phyloP scores from a whole-genome alignment of 129 eudicot genomes.

The Gnaphalium uliginosum region DNA sequence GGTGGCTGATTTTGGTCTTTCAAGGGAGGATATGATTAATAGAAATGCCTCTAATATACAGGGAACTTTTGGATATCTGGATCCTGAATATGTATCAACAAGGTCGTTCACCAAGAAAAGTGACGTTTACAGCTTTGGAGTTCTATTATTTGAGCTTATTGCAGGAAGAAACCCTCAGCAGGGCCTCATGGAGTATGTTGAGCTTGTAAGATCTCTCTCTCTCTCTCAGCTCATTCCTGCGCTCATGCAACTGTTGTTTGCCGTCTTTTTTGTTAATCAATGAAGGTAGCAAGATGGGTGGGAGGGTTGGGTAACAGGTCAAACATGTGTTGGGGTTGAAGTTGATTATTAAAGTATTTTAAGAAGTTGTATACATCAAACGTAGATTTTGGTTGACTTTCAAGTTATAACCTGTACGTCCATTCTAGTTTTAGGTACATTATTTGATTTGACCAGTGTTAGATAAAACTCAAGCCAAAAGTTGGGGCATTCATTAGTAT shows the following conservation, averaged over 20 bases:
- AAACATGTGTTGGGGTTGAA: not conserved
- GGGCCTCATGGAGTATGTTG: slow-evolving; percentile 93
- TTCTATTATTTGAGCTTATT: slow-evolving; percentile 82
- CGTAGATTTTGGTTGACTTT: not conserved
- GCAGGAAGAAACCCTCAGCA: slow-evolving; percentile 93
- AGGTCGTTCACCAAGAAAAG: slow-evolving; percentile 90
- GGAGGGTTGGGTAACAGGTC: not conserved
- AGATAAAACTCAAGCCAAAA: not conserved
- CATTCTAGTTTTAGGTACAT: not conserved
- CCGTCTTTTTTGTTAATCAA: not conserved
- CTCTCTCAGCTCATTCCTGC: no score
- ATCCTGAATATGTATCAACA: slow-evolving; percentile 95
- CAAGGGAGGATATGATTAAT: slow-evolving; percentile 88
- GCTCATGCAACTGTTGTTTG: not conserved
- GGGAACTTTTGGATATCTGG: slow-evolving; percentile 96
- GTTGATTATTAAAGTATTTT: not conserved
- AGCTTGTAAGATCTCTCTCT: slow-evolving; percentile 66
- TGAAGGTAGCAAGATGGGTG: slow-evolving; percentile 4
- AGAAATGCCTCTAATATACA: slow-evolving; percentile 72
- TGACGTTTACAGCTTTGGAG: slow-evolving; percentile 93
- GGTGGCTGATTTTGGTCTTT: slow-evolving; percentile 98
- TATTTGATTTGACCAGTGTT: not conserved
- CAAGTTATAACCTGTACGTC: not conserved
- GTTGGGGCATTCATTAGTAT: not conserved
- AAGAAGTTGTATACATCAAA: not conserved